These are phyloP conservation scores for Corrigiola litoralis DNA, from an alignment of 179 eudicot species.

Conservation along the genomic window DNA sequence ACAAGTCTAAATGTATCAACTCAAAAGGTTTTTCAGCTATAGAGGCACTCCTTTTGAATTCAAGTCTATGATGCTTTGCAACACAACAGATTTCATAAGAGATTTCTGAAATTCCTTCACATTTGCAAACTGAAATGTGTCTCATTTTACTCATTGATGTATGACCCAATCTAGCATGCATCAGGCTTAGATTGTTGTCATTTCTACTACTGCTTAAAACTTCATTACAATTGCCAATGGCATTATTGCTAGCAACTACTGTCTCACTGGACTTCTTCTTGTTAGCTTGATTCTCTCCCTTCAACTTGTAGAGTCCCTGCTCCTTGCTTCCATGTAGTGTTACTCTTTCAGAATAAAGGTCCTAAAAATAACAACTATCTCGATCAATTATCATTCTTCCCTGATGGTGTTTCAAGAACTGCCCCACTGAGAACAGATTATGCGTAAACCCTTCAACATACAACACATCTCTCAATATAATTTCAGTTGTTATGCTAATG, in stretches of 20 bases:
- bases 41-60: neutral
- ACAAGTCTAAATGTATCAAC: neutral
- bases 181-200: neutral
- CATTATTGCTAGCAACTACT: no score
- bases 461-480: neutral
- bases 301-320: no score
- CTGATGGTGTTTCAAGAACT: neutral
- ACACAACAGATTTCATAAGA: neutral
- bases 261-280: neutral
- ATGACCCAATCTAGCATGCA: slow-evolving; percentile 4
- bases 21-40: neutral
- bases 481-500: no score
- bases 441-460: neutral
- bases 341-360: no score
- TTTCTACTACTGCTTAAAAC: no score
- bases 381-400: neutral
- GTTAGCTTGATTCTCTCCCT: no score
- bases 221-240: neutral
- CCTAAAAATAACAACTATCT: neutral
- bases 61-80: neutral
- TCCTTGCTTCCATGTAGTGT: no score
- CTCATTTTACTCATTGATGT: neutral
- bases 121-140: neutral
- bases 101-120: neutral
- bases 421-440: neutral